phyloP scores from a whole-genome alignment of 2,329 filamentous ascomycete genomes.

The Aspergillus vadensis region DNA sequence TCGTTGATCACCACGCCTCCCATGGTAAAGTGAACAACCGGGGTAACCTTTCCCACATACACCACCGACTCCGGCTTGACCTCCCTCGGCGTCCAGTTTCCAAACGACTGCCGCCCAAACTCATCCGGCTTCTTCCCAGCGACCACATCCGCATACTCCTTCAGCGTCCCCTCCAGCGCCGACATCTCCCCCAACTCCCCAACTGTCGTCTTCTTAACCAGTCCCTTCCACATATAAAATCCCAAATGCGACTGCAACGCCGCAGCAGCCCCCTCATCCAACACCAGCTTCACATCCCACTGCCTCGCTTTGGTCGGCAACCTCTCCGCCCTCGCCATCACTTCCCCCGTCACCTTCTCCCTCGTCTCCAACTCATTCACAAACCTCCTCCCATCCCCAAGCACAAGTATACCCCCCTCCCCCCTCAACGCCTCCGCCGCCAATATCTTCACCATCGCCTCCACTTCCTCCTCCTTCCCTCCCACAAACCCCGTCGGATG shows the following conservation, averaged over 20 bases:
- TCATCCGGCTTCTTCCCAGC: conserved; percentile 44
- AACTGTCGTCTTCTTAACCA: conserved; percentile 60
- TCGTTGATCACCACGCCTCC: conserved; percentile 62
- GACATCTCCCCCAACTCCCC: conserved; percentile 47
- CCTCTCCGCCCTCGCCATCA: conserved; percentile 45
- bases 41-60: conserved; percentile 62
- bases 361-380: conserved; percentile 65
- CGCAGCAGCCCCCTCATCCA: conserved; percentile 61
- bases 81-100: conserved; percentile 57
- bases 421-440: conserved; percentile 65
- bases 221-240: conserved; percentile 65
- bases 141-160: conserved; percentile 53
- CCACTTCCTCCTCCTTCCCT: conserved; percentile 41
- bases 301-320: conserved; percentile 46
- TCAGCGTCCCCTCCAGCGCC: conserved; percentile 47
- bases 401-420: conserved; percentile 62
- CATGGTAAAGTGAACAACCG: conserved; percentile 69
- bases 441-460: conserved; percentile 59
- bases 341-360: conserved; percentile 57
- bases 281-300: conserved; percentile 61
- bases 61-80: conserved; percentile 55
- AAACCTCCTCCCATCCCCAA: conserved; percentile 53
- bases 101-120: conserved; percentile 56
- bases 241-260: conserved; percentile 59
- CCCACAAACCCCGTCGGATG: conserved; percentile 68